Evolutionary conservation across 2,329 filamentous ascomycete species (phyloP), one percentile per base, ranked within the genome.

Genomic region (Ophiosphaerella narmari): DNA sequence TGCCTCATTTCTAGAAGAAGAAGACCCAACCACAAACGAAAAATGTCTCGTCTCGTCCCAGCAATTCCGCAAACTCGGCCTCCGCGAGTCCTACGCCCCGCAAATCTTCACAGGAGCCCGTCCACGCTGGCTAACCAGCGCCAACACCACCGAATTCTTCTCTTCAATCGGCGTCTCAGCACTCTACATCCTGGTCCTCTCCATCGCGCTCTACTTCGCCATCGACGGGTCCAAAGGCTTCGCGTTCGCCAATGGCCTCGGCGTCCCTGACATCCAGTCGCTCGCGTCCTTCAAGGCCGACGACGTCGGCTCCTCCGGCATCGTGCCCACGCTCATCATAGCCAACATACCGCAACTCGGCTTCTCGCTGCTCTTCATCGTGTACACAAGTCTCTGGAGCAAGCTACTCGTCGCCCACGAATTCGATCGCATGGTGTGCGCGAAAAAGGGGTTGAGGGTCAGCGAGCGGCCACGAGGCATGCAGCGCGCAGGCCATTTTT

Each of bases 291-390:
- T 57, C 12, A 39, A 46, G 32, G 29, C 26, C 7, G 50, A 54
- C 14, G 41, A 54, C 33, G 33, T 40, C n/a, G 29, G 44, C 5
- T 52, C 54, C 5, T 52, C 54, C 1, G 50, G 41, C 2, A 57
- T 61, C 16, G 44, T 61, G 7, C 53, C 53, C 2, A 55, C 50
- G 4, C 32, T 59, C 0, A 29, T 81, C 12, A 35, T 80, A 0
- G 76, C 75, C 37, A 82, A 82, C 56, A 41, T 72, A 1, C 77
- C 78, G 1, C 80, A 82, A 57, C 54, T 79, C 0, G 55, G 80
- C 16, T 55, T 80, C 3, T 78, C 76, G 0, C 57, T 79, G 8
- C 37, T 80, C 0, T 81, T 82, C 54, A 65, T 80, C 4, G 61
- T 72, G 2, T 77, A 75, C 62, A 80, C 69, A 3, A 55, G 48